Conservation (phyloP, 495 filamentous ascomycete species). For the Daldinia caldariorum region DNA sequence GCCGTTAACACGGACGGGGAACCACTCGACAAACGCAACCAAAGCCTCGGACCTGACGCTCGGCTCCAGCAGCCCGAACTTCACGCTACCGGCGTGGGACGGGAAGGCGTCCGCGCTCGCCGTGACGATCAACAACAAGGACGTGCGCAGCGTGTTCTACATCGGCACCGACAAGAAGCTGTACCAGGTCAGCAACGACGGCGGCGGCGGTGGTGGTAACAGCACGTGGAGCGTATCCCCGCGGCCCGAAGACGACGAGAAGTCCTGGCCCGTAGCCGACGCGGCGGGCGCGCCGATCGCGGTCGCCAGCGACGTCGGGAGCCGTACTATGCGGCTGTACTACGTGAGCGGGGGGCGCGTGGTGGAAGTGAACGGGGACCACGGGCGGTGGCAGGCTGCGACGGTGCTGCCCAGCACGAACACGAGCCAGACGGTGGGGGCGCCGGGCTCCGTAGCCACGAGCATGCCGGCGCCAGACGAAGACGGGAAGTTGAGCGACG, state of each 20-base stretch:
- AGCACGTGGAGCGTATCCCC: constrained; percentile 20
- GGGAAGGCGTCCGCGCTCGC: constrained; percentile 40
- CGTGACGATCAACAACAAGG: constrained; percentile 35
- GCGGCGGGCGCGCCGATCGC: constrained; percentile 28
- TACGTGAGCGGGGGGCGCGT: constrained; percentile 39
- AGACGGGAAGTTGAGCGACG: constrained; percentile 31
- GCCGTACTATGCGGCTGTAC: constrained; percentile 36
- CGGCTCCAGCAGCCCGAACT: constrained; percentile 12
- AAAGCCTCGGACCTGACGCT: constrained; percentile 23
- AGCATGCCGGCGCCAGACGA: neutral
- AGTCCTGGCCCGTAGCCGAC: constrained; percentile 41
- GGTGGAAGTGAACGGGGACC: constrained; percentile 39
- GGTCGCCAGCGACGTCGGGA: constrained; percentile 36
- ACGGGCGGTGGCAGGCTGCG: constrained; percentile 17
- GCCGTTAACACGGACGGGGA: constrained; percentile 22
- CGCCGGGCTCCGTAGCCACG: neutral
- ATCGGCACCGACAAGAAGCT: constrained; percentile 40
- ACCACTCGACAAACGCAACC: constrained; percentile 40
- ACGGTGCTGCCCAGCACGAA: constrained; percentile 16
- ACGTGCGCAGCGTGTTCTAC: constrained; percentile 46
- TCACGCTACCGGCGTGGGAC: constrained; percentile 37
- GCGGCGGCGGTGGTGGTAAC: constrained; percentile 15
- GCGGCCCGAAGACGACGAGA: constrained; percentile 8
- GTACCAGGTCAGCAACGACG: constrained; percentile 37
- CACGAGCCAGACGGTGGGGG: neutral